Evolutionary conservation across 2,329 filamentous ascomycete genomes (phyloP).

Genomic region (Talaromyces sp.): DNA sequence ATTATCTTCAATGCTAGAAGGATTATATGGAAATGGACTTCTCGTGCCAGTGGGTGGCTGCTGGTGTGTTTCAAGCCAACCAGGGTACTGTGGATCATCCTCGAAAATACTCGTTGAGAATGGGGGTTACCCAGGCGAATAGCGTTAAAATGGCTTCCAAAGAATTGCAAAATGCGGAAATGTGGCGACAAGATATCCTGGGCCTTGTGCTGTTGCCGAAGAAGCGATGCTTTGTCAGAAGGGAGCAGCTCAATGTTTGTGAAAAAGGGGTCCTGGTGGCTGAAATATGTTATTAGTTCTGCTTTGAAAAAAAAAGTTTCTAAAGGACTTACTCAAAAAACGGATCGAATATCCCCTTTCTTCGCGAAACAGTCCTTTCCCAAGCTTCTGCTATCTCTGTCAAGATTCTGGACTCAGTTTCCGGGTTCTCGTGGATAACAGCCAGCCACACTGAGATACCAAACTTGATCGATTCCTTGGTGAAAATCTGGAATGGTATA

Average conservation of each 20-base stretch:
- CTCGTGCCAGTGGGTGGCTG: slow-evolving; percentile 79
- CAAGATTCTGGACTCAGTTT: slow-evolving; percentile 77
- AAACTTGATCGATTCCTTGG: slow-evolving; percentile 89
- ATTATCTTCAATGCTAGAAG: slow-evolving; percentile 76
- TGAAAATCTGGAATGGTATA: slow-evolving; percentile 90
- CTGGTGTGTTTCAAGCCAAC: slow-evolving; percentile 64
- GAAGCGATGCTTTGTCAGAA: slow-evolving; percentile 69
- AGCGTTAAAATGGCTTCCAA: slow-evolving; percentile 91
- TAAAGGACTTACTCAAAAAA: slow-evolving; percentile 51
- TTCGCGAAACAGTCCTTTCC: slow-evolving; percentile 74
- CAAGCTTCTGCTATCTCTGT: slow-evolving; percentile 85
- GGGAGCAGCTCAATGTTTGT: slow-evolving; percentile 88
- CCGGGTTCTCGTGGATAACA: slow-evolving; percentile 91
- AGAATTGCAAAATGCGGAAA: slow-evolving; percentile 76
- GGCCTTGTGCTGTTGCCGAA: slow-evolving; percentile 69
- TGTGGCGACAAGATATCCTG: slow-evolving; percentile 85
- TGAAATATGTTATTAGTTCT: slow-evolving; percentile 21
- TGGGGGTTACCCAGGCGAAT: slow-evolving; percentile 79
- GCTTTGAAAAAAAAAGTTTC: background rate
- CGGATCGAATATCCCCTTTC: slow-evolving; percentile 74
- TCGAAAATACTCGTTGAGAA: slow-evolving; percentile 72
- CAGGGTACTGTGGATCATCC: slow-evolving; percentile 73
- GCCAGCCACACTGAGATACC: slow-evolving; percentile 95
- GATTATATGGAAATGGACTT: slow-evolving; percentile 84
- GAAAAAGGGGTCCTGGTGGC: slow-evolving; percentile 81